A percentile compares a stretch with the other conserved stretches of the same genome.
phyloP scores from a whole-genome alignment of 2,329 filamentous ascomycete species.

The Exserohilum rostratum region DNA sequence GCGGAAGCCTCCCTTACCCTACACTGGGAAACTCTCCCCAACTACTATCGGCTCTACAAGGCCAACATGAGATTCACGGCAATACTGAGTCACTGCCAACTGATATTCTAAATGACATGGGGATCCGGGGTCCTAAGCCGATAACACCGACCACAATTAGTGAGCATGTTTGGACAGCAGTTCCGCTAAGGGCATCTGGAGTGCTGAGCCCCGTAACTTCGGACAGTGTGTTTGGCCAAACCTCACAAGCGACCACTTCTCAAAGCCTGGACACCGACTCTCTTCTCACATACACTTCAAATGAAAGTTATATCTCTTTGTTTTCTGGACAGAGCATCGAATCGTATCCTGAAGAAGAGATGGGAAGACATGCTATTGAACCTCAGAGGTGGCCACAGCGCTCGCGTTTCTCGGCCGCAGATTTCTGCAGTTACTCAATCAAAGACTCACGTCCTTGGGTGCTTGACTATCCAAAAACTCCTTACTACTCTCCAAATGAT shows the following conservation, averaged over 20 bases:
- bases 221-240: neutral
- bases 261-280: neutral
- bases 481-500: too few relatives aligned
- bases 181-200: neutral
- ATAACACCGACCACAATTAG: neutral
- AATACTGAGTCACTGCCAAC: neutral
- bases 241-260: neutral
- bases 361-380: neutral
- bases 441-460: too few relatives aligned
- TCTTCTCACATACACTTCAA: neutral
- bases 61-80: neutral
- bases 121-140: neutral
- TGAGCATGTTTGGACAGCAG: neutral
- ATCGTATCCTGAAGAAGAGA: neutral
- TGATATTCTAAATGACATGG: neutral
- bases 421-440: too few relatives aligned
- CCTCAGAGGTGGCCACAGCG: neutral
- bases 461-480: too few relatives aligned
- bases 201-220: too few relatives aligned
- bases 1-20: too few relatives aligned
- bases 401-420: too few relatives aligned
- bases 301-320: neutral
- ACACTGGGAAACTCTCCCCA: too few relatives aligned
- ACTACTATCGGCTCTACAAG: too few relatives aligned
- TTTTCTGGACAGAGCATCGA: neutral